Conservation (phyloP, 2,329 filamentous ascomycete species). For the Botryotinia convoluta region DNA sequence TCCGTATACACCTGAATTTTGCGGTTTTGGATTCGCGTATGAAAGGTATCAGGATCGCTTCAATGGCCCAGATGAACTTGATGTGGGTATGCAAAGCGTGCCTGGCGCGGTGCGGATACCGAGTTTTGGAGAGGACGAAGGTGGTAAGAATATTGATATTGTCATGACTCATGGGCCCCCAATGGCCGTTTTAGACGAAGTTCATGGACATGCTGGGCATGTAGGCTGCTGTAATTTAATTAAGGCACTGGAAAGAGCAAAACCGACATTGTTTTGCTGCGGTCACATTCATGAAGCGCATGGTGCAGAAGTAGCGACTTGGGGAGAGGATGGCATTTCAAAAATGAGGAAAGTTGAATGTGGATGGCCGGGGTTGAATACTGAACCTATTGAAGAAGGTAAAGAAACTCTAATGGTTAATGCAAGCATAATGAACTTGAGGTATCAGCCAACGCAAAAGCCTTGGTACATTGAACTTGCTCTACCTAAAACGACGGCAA, state of each 20-base stretch:
- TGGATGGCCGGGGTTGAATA: neutral
- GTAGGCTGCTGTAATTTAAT: constrained; percentile 54
- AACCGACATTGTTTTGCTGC: constrained; percentile 57
- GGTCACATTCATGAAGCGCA: constrained; percentile 62
- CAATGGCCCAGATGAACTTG: constrained; percentile 26
- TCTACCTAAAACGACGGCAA: neutral
- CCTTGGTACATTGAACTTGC: constrained; percentile 44
- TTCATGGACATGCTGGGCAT: constrained; percentile 16
- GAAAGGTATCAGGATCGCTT: constrained; percentile 34
- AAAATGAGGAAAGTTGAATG: neutral
- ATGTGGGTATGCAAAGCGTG: constrained; percentile 25
- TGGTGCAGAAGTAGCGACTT: constrained; percentile 53
- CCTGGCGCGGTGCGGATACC: constrained; percentile 26
- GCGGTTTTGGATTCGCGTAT: constrained; percentile 38
- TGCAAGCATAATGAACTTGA: constrained; percentile 50
- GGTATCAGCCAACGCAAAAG: constrained; percentile 45
- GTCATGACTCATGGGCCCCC: constrained; percentile 63
- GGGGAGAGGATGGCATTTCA: constrained; percentile 52
- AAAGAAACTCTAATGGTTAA: constrained; percentile 47
- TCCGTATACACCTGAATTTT: constrained; percentile 38
- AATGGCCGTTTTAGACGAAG: constrained; percentile 47
- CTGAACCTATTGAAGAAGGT: neutral
- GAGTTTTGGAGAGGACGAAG: neutral
- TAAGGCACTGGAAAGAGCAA: constrained; percentile 48
- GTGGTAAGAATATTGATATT: constrained; percentile 45